phyloP scores from a whole-genome alignment of 352 stramenopile species.

The Thalassiosira sp. region DNA sequence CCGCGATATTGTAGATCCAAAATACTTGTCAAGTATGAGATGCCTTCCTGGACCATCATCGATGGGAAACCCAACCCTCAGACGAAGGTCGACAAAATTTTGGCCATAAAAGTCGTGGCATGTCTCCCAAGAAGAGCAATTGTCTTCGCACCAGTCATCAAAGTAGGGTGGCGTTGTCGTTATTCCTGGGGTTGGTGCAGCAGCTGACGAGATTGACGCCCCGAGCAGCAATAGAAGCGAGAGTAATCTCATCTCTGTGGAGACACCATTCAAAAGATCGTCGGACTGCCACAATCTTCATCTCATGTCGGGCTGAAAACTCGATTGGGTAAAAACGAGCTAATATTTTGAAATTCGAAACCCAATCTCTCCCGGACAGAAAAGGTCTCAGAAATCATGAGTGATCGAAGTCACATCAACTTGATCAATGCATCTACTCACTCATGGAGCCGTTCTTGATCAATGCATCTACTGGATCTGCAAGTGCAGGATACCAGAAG shows the following conservation, averaged over 20 bases:
- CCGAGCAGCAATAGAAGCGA: conserved; percentile 1
- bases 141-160: conserved; percentile 45
- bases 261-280: too few species aligned
- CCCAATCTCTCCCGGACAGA: neutral
- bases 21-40: conserved; percentile 72
- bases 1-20: conserved; percentile 72
- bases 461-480: conserved; percentile 27
- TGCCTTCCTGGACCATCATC: conserved; percentile 75
- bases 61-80: conserved; percentile 68
- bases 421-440: conserved; percentile 39
- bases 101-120: conserved; percentile 38
- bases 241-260: neutral
- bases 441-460: conserved; percentile 47
- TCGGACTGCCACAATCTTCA: neutral
- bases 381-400: neutral
- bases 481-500: conserved; percentile 8
- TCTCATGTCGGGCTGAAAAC: neutral
- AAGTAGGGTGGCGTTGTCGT: conserved; percentile 26
- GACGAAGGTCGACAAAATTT: conserved; percentile 55
- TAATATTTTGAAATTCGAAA: neutral
- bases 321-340: neutral
- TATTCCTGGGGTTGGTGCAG: conserved; percentile 1
- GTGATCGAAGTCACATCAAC: neutral
- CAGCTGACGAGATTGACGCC: neutral
- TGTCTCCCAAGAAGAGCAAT: conserved; percentile 26